A percentile compares a stretch with the other conserved stretches of the same genome.
Evolutionary conservation across 768 basidiomycete species (phyloP).

Genomic region (Xerocomellus amylosporus): DNA sequence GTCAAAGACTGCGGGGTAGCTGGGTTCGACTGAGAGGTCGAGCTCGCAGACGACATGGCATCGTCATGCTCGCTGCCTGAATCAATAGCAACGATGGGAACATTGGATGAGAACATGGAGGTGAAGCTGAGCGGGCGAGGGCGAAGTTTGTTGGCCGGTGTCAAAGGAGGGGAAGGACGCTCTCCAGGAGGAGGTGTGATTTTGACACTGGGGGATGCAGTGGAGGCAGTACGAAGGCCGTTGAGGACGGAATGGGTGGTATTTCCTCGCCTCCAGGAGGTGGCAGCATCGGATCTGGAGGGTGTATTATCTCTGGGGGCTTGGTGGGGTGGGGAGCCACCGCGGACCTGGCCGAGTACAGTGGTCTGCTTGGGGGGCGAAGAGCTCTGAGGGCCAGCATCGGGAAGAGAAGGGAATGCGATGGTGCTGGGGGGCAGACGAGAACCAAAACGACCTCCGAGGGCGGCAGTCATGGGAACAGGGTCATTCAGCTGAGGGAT

Average conservation of each 20-base stretch:
- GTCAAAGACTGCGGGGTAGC: constrained; percentile 72
- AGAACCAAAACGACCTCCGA: constrained; percentile 74
- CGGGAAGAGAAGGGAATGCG: constrained; percentile 40
- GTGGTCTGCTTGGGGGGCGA: constrained; percentile 58
- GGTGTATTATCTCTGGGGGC: constrained; percentile 37
- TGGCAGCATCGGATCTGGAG: constrained; percentile 79
- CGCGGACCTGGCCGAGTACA: constrained; percentile 68
- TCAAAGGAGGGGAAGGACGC: constrained; percentile 45
- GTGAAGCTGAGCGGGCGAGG: constrained; percentile 69
- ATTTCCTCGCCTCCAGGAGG: constrained; percentile 77
- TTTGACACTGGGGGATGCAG: constrained; percentile 59
- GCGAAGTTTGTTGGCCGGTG: constrained; percentile 42
- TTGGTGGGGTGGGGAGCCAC: constrained; percentile 44
- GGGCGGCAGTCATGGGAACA: constrained; percentile 76
- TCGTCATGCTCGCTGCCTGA: constrained; percentile 55
- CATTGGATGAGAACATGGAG: constrained; percentile 41
- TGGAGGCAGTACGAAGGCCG: constrained; percentile 56
- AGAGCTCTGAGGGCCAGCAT: constrained; percentile 38
- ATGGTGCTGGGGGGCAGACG: constrained; percentile 45
- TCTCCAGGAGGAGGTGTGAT: constrained; percentile 71
- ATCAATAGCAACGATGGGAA: constrained; percentile 56
- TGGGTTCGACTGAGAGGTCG: constrained; percentile 65
- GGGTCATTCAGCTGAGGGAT: constrained; percentile 46
- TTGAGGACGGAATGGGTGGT: constrained; percentile 69
- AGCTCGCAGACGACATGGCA: constrained; percentile 55